Evolutionary conservation across 148 eudicot species (phyloP).

Genomic region (Mesembryanthemum crystallinum): DNA sequence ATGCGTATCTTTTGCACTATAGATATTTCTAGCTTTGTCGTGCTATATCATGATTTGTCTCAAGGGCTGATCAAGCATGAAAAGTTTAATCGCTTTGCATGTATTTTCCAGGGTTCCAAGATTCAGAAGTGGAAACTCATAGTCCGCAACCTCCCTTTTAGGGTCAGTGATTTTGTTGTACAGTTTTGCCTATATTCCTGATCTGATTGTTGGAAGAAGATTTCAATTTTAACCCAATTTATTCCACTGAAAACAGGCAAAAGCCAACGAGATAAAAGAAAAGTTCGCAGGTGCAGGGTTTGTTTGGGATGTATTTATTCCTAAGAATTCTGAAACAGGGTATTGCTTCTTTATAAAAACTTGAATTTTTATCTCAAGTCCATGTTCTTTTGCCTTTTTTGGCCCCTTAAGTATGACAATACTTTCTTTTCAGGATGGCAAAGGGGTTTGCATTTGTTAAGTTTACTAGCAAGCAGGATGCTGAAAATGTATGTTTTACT

Average conservation of each 20-base stretch:
- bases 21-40: background rate
- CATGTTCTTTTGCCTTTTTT: background rate
- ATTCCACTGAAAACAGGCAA: slow-evolving; percentile 49
- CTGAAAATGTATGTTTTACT: slow-evolving; percentile 61
- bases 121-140: slow-evolving; percentile 94
- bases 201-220: background rate
- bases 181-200: background rate
- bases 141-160: slow-evolving; percentile 85
- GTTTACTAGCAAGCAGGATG: slow-evolving; percentile 90
- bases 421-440: slow-evolving; percentile 48
- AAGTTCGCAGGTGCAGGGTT: slow-evolving; percentile 68
- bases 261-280: slow-evolving; percentile 56
- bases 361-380: background rate
- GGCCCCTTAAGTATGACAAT: slow-evolving; percentile 19
- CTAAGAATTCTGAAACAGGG: slow-evolving; percentile 79
- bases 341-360: slow-evolving; percentile 28
- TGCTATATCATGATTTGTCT: background rate
- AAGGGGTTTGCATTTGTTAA: slow-evolving; percentile 97
- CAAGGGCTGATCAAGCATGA: slow-evolving; percentile 2
- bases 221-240: background rate
- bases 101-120: slow-evolving; percentile 73
- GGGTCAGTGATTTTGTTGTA: slow-evolving; percentile 41
- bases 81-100: slow-evolving; percentile 10
- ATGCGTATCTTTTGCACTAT: background rate
- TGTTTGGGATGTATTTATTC: slow-evolving; percentile 94